Evolutionary conservation across 371 early-diverging fungal species (phyloP).

Genomic region (Mortierella sp.): DNA sequence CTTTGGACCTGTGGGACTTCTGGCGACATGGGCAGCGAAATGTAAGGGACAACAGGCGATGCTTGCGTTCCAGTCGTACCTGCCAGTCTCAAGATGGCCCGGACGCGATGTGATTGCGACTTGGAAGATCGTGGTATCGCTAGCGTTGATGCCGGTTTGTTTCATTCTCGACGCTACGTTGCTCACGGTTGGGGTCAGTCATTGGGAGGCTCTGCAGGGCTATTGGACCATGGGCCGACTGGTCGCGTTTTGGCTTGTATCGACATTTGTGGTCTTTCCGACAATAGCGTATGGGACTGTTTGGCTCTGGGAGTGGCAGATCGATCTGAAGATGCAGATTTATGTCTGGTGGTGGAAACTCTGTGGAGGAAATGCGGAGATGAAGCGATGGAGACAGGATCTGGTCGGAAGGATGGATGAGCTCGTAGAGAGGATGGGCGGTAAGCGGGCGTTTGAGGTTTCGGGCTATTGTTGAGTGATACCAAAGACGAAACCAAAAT

Average conservation of each 20-base stretch:
- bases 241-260: slow-evolving; percentile 21
- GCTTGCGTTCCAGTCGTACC: slow-evolving; percentile 55
- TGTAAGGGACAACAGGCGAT: slow-evolving; percentile 56
- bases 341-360: slow-evolving; percentile 54
- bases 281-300: slow-evolving; percentile 47
- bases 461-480: slow-evolving; percentile 8
- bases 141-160: slow-evolving; percentile 49
- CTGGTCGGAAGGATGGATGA: slow-evolving; percentile 27
- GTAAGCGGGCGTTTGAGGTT: slow-evolving; percentile 29
- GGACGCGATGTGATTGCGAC: slow-evolving; percentile 59
- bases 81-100: slow-evolving; percentile 58
- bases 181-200: slow-evolving; percentile 26
- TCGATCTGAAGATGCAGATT: slow-evolving; percentile 49
- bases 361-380: slow-evolving; percentile 43
- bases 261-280: slow-evolving; percentile 38
- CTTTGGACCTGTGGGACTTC: slow-evolving; percentile 52
- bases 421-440: slow-evolving; percentile 42
- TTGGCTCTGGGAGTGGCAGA: slow-evolving; percentile 56
- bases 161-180: slow-evolving; percentile 39
- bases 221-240: slow-evolving; percentile 24
- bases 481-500: too few species aligned
- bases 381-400: slow-evolving; percentile 51
- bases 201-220: slow-evolving; percentile 16
- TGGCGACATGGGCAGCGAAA: slow-evolving; percentile 54
- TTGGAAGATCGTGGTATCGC: slow-evolving; percentile 56